A percentile compares a stretch with the other conserved stretches of the same genome.
Conservation (phyloP, 1,284 basidiomycete genomes). For the Schizophyllum commune region DNA sequence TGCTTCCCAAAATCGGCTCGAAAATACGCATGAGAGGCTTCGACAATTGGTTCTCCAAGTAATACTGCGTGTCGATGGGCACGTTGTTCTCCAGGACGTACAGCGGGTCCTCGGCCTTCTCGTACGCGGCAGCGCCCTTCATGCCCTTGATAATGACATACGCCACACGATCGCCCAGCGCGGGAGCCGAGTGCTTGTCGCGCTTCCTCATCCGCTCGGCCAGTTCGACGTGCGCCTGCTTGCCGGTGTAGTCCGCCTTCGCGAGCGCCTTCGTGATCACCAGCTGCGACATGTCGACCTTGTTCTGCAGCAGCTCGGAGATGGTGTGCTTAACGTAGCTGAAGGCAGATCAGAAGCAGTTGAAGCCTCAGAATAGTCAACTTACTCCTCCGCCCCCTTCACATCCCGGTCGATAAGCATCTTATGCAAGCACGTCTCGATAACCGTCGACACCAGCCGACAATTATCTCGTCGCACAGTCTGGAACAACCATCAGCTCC, state of each 20-base stretch:
- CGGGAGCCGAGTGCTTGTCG: slow-evolving; percentile 92
- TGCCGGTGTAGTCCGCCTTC: slow-evolving; percentile 83
- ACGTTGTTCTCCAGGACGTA: slow-evolving; percentile 96
- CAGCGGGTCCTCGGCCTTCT: slow-evolving; percentile 94
- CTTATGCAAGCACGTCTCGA: slow-evolving; percentile 93
- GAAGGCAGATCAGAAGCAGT: slow-evolving; percentile 4
- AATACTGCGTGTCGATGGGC: slow-evolving; percentile 94
- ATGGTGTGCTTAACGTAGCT: slow-evolving; percentile 93
- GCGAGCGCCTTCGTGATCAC: slow-evolving; percentile 95
- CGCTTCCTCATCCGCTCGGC: slow-evolving; percentile 92
- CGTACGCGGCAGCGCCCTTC: slow-evolving; percentile 95
- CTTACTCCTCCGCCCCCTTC: slow-evolving; percentile 84
- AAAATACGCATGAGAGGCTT: slow-evolving; percentile 96
- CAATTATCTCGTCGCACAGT: slow-evolving; percentile 96
- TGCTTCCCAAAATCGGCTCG: slow-evolving; percentile 93
- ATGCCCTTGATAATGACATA: slow-evolving; percentile 96
- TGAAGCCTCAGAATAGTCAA: slow-evolving; percentile 5
- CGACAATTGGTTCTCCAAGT: slow-evolving; percentile 92
- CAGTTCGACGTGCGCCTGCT: slow-evolving; percentile 93
- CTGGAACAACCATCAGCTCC: slow-evolving; percentile 33
- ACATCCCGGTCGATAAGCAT: slow-evolving; percentile 94
- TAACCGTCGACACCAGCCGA: slow-evolving; percentile 90
- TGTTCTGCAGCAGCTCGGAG: slow-evolving; percentile 89
- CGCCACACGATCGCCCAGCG: slow-evolving; percentile 91
- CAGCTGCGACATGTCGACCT: slow-evolving; percentile 94